Percentiles rank a stretch among this genome's conserved stretches.
These are phyloP conservation scores for Globisporangium middletonii DNA, from an alignment of 352 stramenopile species.

Conservation along the genomic window DNA sequence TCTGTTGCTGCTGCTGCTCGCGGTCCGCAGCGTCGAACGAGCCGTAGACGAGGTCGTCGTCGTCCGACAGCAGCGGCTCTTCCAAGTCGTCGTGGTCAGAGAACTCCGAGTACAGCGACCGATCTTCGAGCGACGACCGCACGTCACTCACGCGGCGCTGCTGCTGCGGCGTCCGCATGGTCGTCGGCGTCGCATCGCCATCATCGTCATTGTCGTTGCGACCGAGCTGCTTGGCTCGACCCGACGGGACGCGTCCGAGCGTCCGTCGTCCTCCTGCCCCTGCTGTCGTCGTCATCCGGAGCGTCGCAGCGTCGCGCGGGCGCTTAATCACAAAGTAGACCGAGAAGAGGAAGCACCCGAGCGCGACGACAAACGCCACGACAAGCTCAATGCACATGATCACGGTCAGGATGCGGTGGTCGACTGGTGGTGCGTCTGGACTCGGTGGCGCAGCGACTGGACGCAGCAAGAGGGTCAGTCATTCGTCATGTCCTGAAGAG, in stretches of 20 bases:
- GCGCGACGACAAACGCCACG: slow-evolving; percentile 73
- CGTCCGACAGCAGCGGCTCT: slow-evolving; percentile 60
- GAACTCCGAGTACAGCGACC: slow-evolving; percentile 10
- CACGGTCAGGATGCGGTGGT: slow-evolving; percentile 76
- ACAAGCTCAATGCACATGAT: slow-evolving; percentile 86
- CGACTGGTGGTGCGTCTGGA: slow-evolving; percentile 68
- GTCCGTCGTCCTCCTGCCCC: background rate
- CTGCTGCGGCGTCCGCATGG: background rate
- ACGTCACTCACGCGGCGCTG: background rate
- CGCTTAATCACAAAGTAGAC: slow-evolving; percentile 87
- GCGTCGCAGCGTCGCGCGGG: slow-evolving; percentile 30
- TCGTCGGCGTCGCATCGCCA: background rate
- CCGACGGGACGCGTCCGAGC: slow-evolving; percentile 8
- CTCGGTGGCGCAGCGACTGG: slow-evolving; percentile 57
- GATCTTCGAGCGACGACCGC: slow-evolving; percentile 9
- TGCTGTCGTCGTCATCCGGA: background rate
- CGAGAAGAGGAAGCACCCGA: slow-evolving; percentile 81
- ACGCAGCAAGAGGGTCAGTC: background rate
- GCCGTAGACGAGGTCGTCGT: slow-evolving; percentile 62
- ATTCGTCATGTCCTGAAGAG: background rate
- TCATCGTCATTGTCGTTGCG: background rate
- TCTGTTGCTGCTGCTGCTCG: slow-evolving; percentile 9
- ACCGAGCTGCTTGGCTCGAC: slow-evolving; percentile 2
- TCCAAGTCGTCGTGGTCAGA: slow-evolving; percentile 42
- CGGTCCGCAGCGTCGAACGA: slow-evolving; percentile 32